A percentile compares a stretch with the other conserved stretches of the same genome.
Conservation (phyloP, 129 eudicot species). For the Flaveria linearis region DNA sequence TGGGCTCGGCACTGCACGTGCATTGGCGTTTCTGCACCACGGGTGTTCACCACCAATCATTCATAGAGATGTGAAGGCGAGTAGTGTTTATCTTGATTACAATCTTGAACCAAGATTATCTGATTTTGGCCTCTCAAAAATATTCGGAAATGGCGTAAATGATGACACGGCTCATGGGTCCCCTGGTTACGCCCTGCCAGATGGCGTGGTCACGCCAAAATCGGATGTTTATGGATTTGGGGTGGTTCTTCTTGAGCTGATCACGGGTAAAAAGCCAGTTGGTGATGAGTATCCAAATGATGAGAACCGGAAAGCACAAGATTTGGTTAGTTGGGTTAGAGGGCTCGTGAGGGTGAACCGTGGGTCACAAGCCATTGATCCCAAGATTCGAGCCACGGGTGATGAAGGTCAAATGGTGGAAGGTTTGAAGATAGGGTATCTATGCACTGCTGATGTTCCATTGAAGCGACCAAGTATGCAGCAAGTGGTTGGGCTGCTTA, state of each 20-base stretch:
- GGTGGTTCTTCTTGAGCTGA: slow-evolving; percentile 73
- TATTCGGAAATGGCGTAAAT: slow-evolving; percentile 53
- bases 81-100: slow-evolving; percentile 72
- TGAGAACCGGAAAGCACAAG: slow-evolving; percentile 45
- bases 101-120: slow-evolving; percentile 79
- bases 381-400: slow-evolving; percentile 63
- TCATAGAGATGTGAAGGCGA: slow-evolving; percentile 76
- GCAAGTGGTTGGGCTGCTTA: slow-evolving; percentile 80
- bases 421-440: slow-evolving; percentile 79
- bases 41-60: slow-evolving; percentile 84
- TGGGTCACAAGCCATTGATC: slow-evolving; percentile 60
- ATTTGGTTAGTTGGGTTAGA: slow-evolving; percentile 73
- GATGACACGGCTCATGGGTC: slow-evolving; percentile 59
- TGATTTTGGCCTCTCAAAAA: slow-evolving; percentile 75
- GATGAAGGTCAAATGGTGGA: slow-evolving; percentile 60
- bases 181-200: slow-evolving; percentile 64
- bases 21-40: slow-evolving; percentile 86
- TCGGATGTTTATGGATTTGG: slow-evolving; percentile 86
- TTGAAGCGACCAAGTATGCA: slow-evolving; percentile 85
- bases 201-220: slow-evolving; percentile 55
- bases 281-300: slow-evolving; percentile 67
- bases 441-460: slow-evolving; percentile 83
- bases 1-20: slow-evolving; percentile 79
- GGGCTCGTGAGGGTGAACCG: slow-evolving; percentile 58
- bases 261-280: slow-evolving; percentile 72